A percentile compares a stretch with the other conserved stretches of the same genome.
Conservation (phyloP, 345 rosid genomes). For the Hirschfeldia incana region DNA sequence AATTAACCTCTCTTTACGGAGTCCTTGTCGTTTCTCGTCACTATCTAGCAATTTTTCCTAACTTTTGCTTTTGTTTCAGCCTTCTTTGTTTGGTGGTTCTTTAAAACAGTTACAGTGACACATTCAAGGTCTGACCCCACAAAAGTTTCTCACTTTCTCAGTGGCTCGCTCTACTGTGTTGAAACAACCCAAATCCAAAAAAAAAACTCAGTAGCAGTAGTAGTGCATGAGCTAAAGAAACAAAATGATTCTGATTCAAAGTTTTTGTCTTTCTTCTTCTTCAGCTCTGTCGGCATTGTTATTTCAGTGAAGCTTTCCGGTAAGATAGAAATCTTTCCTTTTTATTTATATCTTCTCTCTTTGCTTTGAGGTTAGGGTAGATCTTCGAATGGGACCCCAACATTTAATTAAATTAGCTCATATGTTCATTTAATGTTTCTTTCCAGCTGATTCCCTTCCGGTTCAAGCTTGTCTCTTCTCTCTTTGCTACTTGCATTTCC, state of each 20-base stretch:
- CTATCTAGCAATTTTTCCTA: conserved; percentile 6
- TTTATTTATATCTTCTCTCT: conserved; percentile 11
- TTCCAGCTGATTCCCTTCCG: conserved; percentile 39
- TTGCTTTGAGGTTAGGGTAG: conserved; percentile 35
- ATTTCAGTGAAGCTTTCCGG: conserved; percentile 33
- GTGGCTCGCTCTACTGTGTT: conserved; percentile 21
- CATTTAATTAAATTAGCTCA: conserved; percentile 30
- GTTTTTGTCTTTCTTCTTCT: conserved; percentile 38
- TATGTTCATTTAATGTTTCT: conserved; percentile 43
- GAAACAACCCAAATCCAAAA: conserved; percentile 6
- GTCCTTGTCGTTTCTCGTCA: conserved; percentile 42
- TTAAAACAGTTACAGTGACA: conserved; percentile 23
- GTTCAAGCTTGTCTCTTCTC: conserved; percentile 37
- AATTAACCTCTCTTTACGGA: conserved; percentile 1
- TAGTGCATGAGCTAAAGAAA: conserved; percentile 25
- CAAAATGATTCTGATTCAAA: conserved; percentile 39
- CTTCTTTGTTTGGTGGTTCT: conserved; percentile 27
- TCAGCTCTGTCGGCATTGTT: conserved; percentile 45
- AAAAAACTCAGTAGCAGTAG: conserved; percentile 1
- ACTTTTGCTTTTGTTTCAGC: conserved; percentile 30
- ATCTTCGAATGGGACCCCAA: conserved; percentile 47
- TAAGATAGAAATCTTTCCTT: conserved; percentile 43
- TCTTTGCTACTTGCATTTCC: conserved; percentile 20
- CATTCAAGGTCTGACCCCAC: conserved; percentile 20
- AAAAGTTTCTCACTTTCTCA: conserved; percentile 12